Percentiles rank a stretch among this genome's conserved stretches.
Conservation (phyloP, 2,329 filamentous ascomycete genomes). For the Hypoxylon sp. region DNA sequence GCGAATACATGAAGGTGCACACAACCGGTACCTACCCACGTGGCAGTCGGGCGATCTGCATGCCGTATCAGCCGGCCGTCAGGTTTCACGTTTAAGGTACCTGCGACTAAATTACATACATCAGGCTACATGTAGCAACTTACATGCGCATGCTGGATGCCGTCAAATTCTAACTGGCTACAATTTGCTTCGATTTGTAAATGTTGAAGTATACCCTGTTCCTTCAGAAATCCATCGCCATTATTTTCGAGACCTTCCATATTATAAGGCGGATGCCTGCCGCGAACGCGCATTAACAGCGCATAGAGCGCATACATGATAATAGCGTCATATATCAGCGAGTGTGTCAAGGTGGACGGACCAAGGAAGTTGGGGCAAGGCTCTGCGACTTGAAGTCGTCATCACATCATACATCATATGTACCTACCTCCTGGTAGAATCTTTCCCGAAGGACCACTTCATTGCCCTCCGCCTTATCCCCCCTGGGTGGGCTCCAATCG, state of each 20-base stretch:
- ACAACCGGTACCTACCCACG: conserved; percentile 43
- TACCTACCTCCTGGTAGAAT: neutral
- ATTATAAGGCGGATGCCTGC: neutral
- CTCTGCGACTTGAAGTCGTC: conserved; percentile 33
- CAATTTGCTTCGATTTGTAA: conserved; percentile 2
- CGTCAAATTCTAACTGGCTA: conserved; percentile 3
- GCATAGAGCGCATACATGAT: conserved; percentile 13
- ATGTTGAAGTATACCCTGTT: conserved; percentile 1
- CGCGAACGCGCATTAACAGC: conserved; percentile 7
- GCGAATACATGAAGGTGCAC: conserved; percentile 19
- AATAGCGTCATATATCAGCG: conserved; percentile 12
- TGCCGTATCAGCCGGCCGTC: conserved; percentile 23
- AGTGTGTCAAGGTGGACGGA: conserved; percentile 27
- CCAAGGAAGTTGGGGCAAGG: conserved; percentile 24
- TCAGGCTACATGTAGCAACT: conserved; percentile 9
- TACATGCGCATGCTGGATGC: neutral
- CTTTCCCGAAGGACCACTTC: conserved; percentile 16
- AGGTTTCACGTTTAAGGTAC: conserved; percentile 34
- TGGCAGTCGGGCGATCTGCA: conserved; percentile 42
- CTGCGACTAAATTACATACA: conserved; percentile 16
- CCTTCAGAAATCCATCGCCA: neutral
- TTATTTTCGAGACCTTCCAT: conserved; percentile 1
- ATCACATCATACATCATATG: conserved; percentile 34
- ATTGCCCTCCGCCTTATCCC: conserved; percentile 40
- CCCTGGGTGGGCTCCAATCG: conserved; percentile 42